Percentiles rank a stretch among this genome's conserved stretches.
These are phyloP conservation scores for Lasiosphaeria miniovina DNA, from an alignment of 495 filamentous ascomycete genomes.

Conservation along the genomic window DNA sequence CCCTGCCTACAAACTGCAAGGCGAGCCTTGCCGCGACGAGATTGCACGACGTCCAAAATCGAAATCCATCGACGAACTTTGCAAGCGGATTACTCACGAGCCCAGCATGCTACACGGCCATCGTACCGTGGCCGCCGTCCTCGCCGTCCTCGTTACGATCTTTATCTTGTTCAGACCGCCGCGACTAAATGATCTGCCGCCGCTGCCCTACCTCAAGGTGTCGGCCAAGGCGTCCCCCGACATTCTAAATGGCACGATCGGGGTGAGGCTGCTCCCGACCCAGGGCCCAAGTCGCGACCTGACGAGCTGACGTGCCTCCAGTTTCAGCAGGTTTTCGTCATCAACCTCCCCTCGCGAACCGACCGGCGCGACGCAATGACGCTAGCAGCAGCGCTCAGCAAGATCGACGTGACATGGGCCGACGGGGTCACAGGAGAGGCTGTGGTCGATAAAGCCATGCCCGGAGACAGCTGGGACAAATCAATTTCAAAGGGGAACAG, in stretches of 20 bases:
- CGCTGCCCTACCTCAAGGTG: constrained; percentile 9
- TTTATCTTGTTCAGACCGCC: constrained; percentile 11
- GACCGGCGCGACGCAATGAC: constrained; percentile 62
- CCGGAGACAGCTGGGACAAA: constrained; percentile 19
- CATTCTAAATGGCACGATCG: constrained; percentile 31
- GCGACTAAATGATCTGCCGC: neutral
- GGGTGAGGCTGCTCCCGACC: constrained; percentile 19
- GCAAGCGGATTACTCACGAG: neutral
- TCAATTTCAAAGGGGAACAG: constrained; percentile 25
- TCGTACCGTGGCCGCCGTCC: constrained; percentile 11
- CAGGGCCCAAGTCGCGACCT: neutral
- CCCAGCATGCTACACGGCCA: constrained; percentile 19
- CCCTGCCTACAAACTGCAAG: neutral
- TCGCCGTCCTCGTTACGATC: constrained; percentile 6
- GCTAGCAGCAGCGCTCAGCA: constrained; percentile 50
- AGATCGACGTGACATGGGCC: constrained; percentile 54
- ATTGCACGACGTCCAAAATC: neutral
- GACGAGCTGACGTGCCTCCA: constrained; percentile 21
- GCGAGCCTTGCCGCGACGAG: too few relatives aligned
- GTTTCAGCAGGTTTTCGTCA: constrained; percentile 61
- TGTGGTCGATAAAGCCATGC: constrained; percentile 35
- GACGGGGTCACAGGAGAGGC: constrained; percentile 47
- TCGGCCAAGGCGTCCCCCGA: constrained; percentile 5
- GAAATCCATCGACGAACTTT: too few relatives aligned
- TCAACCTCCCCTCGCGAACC: constrained; percentile 57